Base-by-base conservation (phyloP, 768 basidiomycete genomes). In the Lactarius vividus region DNA sequence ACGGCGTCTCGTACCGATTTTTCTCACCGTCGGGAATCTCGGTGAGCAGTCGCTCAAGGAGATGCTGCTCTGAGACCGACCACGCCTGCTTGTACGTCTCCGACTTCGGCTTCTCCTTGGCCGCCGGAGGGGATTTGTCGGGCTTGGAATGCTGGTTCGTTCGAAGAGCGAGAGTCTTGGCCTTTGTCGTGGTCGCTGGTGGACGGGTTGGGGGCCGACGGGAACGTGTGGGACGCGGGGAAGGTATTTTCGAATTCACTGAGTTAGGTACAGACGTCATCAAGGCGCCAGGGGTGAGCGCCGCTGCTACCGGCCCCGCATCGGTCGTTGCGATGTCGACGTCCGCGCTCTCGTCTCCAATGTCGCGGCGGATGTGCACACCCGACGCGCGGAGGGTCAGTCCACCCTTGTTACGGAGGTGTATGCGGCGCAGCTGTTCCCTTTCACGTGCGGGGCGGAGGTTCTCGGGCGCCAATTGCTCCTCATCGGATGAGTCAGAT, bases 71-170 rank as follows among this genome's bases (percentile, higher is more conserved):
- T 0, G 83, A 84, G 26, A 85, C 79, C 2, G 86, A 84, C 92
- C 91, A 94, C 0, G 88, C 82, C 65, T 88, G 86, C 73, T 92
- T 92, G 77, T 90, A 93, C n/a, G 91, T 92, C 69, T 91, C 88
- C 0, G 87, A 79, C 71, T 82, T 84, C 1, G 80, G 78, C 64
- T 84, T 77, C 44, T 70, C 62, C 29, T 69, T 58, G 20, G 62
- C 64, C 13, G 18, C 64, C 28, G 61, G 0, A n/a, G 56, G 13
- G 42, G 7, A 35, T 55, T 33, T 44, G 37, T 53, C 57, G n/a
- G 54, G 62, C 53, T 42, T 29, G 60, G 33, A 39, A 26, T 6
- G 9, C 61, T 49, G 66, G 53, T 31, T 53, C 4, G 44, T 55
- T 46, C 26, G 53, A 23, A 62, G 49, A n/a, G 29, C 29, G 7